Percentiles rank a stretch among this genome's conserved stretches.
Evolutionary conservation across 2,329 filamentous ascomycete genomes (phyloP).

Genomic region (Grosmannia penicillata): DNA sequence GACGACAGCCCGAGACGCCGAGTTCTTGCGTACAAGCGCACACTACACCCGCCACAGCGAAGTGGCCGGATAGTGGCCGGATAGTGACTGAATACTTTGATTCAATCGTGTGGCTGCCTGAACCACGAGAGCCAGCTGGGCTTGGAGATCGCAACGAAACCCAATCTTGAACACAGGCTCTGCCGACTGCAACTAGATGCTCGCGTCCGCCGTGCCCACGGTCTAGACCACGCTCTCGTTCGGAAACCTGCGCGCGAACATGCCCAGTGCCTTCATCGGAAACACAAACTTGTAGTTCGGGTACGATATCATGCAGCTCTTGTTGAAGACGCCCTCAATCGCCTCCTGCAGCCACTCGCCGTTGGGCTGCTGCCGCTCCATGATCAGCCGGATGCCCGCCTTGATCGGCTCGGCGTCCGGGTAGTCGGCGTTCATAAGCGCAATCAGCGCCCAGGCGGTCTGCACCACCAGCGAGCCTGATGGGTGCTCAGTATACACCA

Average conservation of each 20-base stretch:
- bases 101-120: no score
- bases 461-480: conserved; percentile 79
- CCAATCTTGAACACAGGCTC: no score
- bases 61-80: no score
- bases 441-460: conserved; percentile 82
- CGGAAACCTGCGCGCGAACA: conserved; percentile 65
- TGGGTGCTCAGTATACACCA: conserved; percentile 58
- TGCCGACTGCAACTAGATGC: no score
- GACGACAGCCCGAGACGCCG: no score
- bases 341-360: conserved; percentile 93
- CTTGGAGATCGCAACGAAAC: no score
- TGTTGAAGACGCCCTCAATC: conserved; percentile 98
- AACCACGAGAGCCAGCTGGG: no score
- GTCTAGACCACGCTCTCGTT: conserved; percentile 36
- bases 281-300: conserved; percentile 99
- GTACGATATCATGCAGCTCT: conserved; percentile 98
- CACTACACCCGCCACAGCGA: no score
- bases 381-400: conserved; percentile 64
- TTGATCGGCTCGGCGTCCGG: conserved; percentile 59
- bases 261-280: conserved; percentile 81
- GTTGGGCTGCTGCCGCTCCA: conserved; percentile 70
- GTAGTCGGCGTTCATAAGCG: conserved; percentile 68
- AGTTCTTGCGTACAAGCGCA: no score
- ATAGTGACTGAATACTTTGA: no score
- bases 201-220: no score